Evolutionary conservation across 306 rosid genomes (phyloP), one percentile per base, ranked within the genome.

Genomic region (Vigna angularis): DNA sequence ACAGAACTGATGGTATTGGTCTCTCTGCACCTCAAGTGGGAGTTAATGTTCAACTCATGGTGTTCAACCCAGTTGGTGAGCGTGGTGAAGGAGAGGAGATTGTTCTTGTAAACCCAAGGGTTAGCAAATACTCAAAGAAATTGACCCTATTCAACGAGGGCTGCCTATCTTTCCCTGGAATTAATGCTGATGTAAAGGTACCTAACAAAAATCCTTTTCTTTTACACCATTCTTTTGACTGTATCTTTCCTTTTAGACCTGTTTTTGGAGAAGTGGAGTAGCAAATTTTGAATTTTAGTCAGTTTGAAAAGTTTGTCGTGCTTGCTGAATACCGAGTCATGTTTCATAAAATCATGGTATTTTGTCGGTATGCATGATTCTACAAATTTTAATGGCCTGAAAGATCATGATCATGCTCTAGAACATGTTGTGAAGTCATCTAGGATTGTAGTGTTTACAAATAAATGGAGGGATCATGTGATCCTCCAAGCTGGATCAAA

Each of bases 1-100:
- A 34, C 93, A 94, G 97, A 85, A 95, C 98, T 51, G 93, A 95
- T 75, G 98, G 98, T 20, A 91, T 95, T 78, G 98, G 98, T 76
- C 98, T 95, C 71, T 88, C 97, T 3, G 97, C 98, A 38, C 98
- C 98, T 52, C 98, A 95, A 89, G 97, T 95, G 10, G 98, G 98
- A 76, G 72, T 95, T 38, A 92, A 91, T 86, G 89, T 91, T 69
- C 96, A 83, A 86, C 97, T 95, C 36, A 92, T 95, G 98, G 98
- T 92, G 79, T 92, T 95, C 79, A 95, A 89, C 75, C 90, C 96
- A 4, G 91, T 81, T 42, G 98, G 97, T 8, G 98, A 88, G 71
- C 96, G 89, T 15, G 97, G 93, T 26, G 90, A 89, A 79, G 98
- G 98, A 71, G 97, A 92, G 77, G 98, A 95, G 85, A 89, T 95